Evolutionary conservation across 768 basidiomycete genomes (phyloP).

Genomic region (Hydnomerulius pinastri): DNA sequence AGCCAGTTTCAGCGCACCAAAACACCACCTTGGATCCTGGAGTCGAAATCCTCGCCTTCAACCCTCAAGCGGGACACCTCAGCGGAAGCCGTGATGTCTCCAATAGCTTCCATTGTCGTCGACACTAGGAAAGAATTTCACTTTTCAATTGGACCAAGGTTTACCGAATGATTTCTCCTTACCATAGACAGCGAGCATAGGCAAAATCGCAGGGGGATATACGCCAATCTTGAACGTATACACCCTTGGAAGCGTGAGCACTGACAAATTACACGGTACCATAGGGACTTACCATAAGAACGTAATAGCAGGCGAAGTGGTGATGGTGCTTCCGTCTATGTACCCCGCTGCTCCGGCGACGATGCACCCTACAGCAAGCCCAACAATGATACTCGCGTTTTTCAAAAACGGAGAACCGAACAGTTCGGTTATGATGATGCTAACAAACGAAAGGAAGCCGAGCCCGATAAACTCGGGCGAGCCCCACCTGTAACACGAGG

Average conservation of each 20-base stretch:
- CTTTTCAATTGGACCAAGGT: constrained; percentile 32
- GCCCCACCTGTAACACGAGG: constrained; percentile 56
- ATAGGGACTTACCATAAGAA: constrained; percentile 62
- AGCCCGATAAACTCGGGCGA: constrained; percentile 84
- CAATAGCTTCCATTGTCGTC: constrained; percentile 80
- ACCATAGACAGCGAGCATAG: constrained; percentile 64
- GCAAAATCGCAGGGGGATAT: constrained; percentile 69
- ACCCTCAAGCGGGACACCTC: constrained; percentile 80
- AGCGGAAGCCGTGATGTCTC: constrained; percentile 80
- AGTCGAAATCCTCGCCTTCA: constrained; percentile 75
- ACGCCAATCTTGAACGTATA: constrained; percentile 75
- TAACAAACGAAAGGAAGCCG: constrained; percentile 79
- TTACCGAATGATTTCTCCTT: constrained; percentile 29
- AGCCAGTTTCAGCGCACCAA: constrained; percentile 41
- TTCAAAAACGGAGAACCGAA: constrained; percentile 87
- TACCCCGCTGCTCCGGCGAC: constrained; percentile 81
- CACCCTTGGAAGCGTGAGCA: constrained; percentile 45
- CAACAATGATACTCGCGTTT: constrained; percentile 77
- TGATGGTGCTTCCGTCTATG: constrained; percentile 66
- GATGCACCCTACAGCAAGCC: constrained; percentile 75
- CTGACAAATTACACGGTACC: background rate
- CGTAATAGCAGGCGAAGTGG: constrained; percentile 72
- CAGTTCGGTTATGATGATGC: constrained; percentile 77
- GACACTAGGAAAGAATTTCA: constrained; percentile 47
- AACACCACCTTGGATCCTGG: constrained; percentile 81